Evolutionary conservation across 2,329 filamentous ascomycete species (phyloP).

Genomic region (Microdochium trichocladiopsis): DNA sequence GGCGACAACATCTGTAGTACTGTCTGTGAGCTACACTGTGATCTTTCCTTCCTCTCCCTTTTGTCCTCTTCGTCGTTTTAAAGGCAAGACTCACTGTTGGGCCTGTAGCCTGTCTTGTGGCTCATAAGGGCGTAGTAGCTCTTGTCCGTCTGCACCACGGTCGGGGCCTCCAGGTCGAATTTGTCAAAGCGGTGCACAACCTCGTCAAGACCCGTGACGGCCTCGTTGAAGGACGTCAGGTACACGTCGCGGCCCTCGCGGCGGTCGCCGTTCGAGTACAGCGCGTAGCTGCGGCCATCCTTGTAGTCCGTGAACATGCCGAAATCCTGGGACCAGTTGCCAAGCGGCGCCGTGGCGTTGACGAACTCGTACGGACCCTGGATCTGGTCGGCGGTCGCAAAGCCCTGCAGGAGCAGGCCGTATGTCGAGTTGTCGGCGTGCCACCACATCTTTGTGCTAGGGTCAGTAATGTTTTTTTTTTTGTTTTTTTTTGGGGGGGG

Average conservation of each 20-base stretch:
- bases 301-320: conserved; percentile 55
- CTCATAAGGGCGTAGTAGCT: conserved; percentile 56
- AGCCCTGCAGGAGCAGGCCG: conserved; percentile 47
- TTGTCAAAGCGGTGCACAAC: conserved; percentile 50
- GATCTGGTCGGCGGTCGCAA: conserved; percentile 44
- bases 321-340: conserved; percentile 58
- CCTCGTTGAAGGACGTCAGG: conserved; percentile 43
- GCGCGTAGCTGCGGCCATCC: conserved; percentile 44
- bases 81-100: conserved; percentile 36
- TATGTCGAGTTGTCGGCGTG: conserved; percentile 53
- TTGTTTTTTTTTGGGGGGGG: too few species aligned
- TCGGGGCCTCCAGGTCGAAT: conserved; percentile 53
- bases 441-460: conserved; percentile 40
- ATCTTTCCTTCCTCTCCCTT: too few species aligned
- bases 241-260: conserved; percentile 50
- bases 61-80: too few species aligned
- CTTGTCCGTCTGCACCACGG: conserved; percentile 51
- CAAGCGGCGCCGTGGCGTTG: conserved; percentile 44
- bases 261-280: conserved; percentile 54
- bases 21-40: too few species aligned
- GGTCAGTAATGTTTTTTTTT: background rate
- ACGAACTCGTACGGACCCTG: conserved; percentile 47
- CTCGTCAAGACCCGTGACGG: conserved; percentile 41
- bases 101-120: conserved; percentile 57
- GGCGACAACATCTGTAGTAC: conserved; percentile 37